Conservation (phyloP, 129 eudicot species). For the Scalesia atractyloides region DNA sequence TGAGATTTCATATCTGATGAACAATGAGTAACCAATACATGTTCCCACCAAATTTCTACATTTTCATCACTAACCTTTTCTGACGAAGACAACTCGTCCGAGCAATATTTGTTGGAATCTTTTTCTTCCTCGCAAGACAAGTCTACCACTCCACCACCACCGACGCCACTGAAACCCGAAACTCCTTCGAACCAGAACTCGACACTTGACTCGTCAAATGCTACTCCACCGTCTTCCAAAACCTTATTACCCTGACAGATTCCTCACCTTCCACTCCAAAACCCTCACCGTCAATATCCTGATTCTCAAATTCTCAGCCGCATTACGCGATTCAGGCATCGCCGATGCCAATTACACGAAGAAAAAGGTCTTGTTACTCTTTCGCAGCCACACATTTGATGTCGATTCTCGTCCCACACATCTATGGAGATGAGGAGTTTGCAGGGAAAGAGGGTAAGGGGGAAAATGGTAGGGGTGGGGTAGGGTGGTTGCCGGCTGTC, state of each 20-base stretch:
- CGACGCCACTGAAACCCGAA: neutral
- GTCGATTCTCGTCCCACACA: conserved; percentile 40
- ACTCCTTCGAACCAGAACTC: conserved; percentile 14
- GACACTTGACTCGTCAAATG: conserved; percentile 21
- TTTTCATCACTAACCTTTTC: too few relatives aligned
- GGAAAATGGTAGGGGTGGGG: too few relatives aligned
- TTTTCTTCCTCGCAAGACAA: too few relatives aligned
- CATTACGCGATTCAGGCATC: conserved; percentile 49
- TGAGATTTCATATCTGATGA: too few relatives aligned
- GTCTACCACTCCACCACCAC: too few relatives aligned
- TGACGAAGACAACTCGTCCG: too few relatives aligned
- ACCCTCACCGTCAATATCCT: conserved; percentile 46
- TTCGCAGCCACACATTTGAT: conserved; percentile 37
- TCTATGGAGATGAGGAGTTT: too few relatives aligned
- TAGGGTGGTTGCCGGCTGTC: too few relatives aligned
- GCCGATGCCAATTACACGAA: conserved; percentile 25
- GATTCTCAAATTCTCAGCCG: conserved; percentile 24
- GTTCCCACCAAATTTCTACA: too few relatives aligned
- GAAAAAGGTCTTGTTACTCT: conserved; percentile 27
- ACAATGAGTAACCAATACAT: too few relatives aligned
- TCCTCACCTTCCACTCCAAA: conserved; percentile 41
- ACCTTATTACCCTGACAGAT: conserved; percentile 46
- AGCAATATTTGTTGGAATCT: too few relatives aligned
- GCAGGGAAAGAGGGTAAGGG: too few relatives aligned
- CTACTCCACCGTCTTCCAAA: conserved; percentile 50